Percentiles rank a stretch among this genome's conserved stretches.
Evolutionary conservation across 805 yeast genomes (phyloP).

Genomic region (Starmerella kuoi): DNA sequence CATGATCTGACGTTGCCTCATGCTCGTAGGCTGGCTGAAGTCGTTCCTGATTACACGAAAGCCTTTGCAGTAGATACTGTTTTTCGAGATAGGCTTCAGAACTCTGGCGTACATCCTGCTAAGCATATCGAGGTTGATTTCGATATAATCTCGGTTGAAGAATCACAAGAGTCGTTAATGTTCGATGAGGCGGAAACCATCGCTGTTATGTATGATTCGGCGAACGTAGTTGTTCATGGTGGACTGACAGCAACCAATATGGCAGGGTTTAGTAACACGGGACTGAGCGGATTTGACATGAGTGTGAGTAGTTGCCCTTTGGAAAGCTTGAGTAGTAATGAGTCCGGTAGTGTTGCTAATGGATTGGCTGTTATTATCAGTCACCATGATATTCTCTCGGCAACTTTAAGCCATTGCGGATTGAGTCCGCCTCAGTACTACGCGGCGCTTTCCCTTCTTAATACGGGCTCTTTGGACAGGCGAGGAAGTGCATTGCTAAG

Average conservation of each 20-base stretch:
- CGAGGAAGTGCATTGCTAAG: slow-evolving; percentile 47
- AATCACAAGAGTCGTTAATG: slow-evolving; percentile 29
- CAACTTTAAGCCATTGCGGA: slow-evolving; percentile 70
- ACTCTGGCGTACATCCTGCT: slow-evolving; percentile 46
- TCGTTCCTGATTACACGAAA: slow-evolving; percentile 43
- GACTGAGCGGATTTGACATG: background rate
- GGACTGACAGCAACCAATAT: background rate
- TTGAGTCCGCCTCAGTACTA: slow-evolving; percentile 61
- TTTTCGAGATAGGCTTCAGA: slow-evolving; percentile 36
- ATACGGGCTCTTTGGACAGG: slow-evolving; percentile 59
- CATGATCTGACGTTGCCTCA: slow-evolving; percentile 82
- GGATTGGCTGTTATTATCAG: slow-evolving; percentile 54
- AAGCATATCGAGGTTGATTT: slow-evolving; percentile 75
- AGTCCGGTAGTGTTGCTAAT: slow-evolving; percentile 30
- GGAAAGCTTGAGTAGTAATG: background rate
- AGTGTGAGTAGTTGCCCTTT: background rate
- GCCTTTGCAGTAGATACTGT: slow-evolving; percentile 69
- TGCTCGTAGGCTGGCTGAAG: slow-evolving; percentile 69
- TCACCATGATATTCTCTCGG: slow-evolving; percentile 68
- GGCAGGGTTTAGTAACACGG: background rate
- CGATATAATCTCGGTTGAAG: slow-evolving; percentile 49
- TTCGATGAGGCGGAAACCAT: slow-evolving; percentile 80
- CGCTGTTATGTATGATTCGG: slow-evolving; percentile 65
- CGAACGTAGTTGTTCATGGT: slow-evolving; percentile 34
- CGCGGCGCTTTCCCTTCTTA: slow-evolving; percentile 57